Evolutionary conservation across 164 flowering plant genomes (phyloP), one percentile per base, ranked within the genome.

Genomic region (grape (Vitis vinifera)): DNA sequence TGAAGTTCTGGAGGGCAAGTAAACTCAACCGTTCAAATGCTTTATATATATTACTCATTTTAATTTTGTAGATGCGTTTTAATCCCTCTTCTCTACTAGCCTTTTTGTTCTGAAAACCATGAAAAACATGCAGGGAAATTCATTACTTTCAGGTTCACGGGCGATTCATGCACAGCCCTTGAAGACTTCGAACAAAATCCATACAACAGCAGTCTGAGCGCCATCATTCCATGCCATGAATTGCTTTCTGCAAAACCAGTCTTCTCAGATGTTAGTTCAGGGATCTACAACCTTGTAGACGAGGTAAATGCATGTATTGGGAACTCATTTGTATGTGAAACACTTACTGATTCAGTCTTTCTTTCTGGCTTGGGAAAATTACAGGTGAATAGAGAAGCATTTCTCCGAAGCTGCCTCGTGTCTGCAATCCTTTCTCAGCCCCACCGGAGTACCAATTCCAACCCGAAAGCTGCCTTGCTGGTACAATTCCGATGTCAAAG

Each of bases 351-450:
- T 37, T 37, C 50, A 31, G 12, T 7, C 16, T 53, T 53, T 4
- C 44, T 53, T 11, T 11, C 56, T 56, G 2, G 1, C 2, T n/a
- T 10, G 16, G 4, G 47, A 51, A 19, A 23, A 51, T 30, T 69
- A 23, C 82, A 93, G 98, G 92, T 88, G 68, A 94, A 94, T 71
- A 77, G 55, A 63, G 68, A 63, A 69, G 79, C 59, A 50, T 73
- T 12, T 29, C 51, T 23, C 76, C 77, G 27, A 70, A 30, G 63
- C 62, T 81, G 2, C 64, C 72, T 15, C 66, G 62, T 7, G 70
- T 91, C 47, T 94, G 98, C 88, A 91, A 92, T 74, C 98, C 98
- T 51, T 91, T 92, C 81, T 86, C 97, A 2, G 85, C 73, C 10
- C 90, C 93, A 58, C 98, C 98, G 11, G 81, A 81, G 0, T 85